Percentiles rank a stretch among this genome's conserved stretches.
Evolutionary conservation across 208 protist species (phyloP).

Genomic region (Leishmania guyanensis): DNA sequence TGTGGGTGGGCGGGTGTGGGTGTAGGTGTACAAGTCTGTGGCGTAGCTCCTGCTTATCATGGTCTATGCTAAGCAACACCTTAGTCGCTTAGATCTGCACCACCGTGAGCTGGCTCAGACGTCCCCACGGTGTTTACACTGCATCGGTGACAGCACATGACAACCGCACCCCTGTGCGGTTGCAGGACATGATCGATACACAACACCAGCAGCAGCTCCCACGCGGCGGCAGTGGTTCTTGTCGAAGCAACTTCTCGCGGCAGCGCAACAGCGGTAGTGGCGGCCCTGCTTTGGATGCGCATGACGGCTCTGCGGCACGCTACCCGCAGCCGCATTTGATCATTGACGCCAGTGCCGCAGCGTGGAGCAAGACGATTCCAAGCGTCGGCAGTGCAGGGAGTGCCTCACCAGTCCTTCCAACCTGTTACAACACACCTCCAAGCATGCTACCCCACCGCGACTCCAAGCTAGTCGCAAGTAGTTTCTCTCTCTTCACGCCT

Average conservation of each 20-base stretch:
- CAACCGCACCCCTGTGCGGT: neutral
- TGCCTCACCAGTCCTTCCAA: slow-evolving; percentile 16
- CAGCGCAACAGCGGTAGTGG: neutral
- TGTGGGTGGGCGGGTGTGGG: too few relatives aligned
- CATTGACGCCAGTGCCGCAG: slow-evolving; percentile 3
- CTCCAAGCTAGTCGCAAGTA: slow-evolving; percentile 33
- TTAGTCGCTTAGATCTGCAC: slow-evolving; percentile 11
- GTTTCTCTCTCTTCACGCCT: slow-evolving; percentile 24
- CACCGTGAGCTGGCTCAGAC: neutral
- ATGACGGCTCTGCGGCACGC: neutral
- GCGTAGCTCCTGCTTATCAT: neutral
- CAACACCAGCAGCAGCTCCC: neutral
- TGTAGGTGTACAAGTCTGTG: neutral
- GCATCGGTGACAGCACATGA: neutral
- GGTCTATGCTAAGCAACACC: slow-evolving; percentile 24
- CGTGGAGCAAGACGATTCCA: slow-evolving; percentile 11
- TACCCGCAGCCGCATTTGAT: neutral
- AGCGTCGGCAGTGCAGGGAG: slow-evolving; percentile 1
- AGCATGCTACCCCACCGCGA: slow-evolving; percentile 16
- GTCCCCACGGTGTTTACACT: neutral
- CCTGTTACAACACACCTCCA: slow-evolving; percentile 17
- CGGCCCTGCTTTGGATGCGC: neutral
- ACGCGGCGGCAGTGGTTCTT: neutral
- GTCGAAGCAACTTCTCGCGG: neutral
- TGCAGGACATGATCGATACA: neutral